Evolutionary conservation across 1,139 yeast genomes (phyloP).

Genomic region (Williopsis jadinii): DNA sequence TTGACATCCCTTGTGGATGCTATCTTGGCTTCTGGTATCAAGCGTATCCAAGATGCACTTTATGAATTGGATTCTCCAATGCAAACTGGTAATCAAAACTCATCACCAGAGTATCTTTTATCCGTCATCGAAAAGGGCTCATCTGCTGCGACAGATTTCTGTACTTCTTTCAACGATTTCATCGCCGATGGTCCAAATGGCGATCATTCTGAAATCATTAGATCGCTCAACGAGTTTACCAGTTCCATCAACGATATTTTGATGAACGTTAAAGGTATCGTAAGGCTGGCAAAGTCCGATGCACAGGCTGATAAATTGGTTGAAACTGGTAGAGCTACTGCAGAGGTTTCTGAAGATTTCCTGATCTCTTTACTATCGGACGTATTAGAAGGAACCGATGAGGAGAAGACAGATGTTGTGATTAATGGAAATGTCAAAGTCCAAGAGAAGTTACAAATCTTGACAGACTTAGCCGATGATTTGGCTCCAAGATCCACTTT

Average conservation of each 20-base stretch:
- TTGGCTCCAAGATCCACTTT: constrained; percentile 37
- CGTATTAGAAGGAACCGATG: constrained; percentile 44
- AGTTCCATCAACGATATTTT: constrained; percentile 59
- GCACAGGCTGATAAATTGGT: constrained; percentile 46
- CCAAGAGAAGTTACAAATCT: constrained; percentile 60
- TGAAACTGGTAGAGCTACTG: constrained; percentile 47
- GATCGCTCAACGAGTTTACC: constrained; percentile 62
- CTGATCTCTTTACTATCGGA: constrained; percentile 55
- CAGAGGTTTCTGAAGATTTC: constrained; percentile 55
- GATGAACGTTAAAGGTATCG: constrained; percentile 64
- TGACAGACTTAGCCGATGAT: constrained; percentile 50
- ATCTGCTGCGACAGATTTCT: constrained; percentile 72
- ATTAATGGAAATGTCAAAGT: constrained; percentile 70
- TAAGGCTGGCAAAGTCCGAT: constrained; percentile 44
- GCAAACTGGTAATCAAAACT: constrained; percentile 77
- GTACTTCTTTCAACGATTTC: constrained; percentile 69
- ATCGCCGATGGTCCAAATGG: constrained; percentile 74
- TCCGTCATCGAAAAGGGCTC: constrained; percentile 70
- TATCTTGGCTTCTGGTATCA: constrained; percentile 60
- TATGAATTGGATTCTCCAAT: constrained; percentile 71
- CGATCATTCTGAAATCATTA: constrained; percentile 62
- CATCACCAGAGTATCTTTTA: constrained; percentile 66
- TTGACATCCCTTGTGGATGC: constrained; percentile 63
- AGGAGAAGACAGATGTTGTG: constrained; percentile 69
- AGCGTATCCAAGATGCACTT: constrained; percentile 65